Conservation (phyloP, 148 eudicot genomes). For the Bassia scoparia region DNA sequence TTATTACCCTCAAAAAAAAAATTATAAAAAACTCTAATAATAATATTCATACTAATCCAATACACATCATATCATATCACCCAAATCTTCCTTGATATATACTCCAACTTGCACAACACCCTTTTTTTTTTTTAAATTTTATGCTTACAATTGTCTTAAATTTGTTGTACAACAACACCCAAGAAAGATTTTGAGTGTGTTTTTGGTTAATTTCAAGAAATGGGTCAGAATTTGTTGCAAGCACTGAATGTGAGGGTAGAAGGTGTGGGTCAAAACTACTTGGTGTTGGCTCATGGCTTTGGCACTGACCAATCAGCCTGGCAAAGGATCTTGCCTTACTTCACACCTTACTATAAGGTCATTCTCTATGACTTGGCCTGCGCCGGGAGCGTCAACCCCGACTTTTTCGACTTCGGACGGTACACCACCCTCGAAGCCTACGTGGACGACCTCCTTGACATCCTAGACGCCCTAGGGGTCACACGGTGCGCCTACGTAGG, state of each 20-base stretch:
- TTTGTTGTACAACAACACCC: no score
- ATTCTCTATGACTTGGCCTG: slow-evolving; percentile 83
- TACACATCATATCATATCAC: neutral
- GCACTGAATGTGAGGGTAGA: slow-evolving; percentile 67
- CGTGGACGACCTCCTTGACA: slow-evolving; percentile 74
- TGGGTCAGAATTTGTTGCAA: slow-evolving; percentile 58
- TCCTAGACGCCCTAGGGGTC: slow-evolving; percentile 54
- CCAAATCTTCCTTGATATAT: slow-evolving; percentile 3
- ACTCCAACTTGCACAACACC: neutral
- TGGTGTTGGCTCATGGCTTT: slow-evolving; percentile 79
- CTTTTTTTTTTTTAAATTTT: no score
- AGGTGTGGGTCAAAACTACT: slow-evolving; percentile 53
- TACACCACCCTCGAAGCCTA: slow-evolving; percentile 76
- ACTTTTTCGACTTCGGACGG: slow-evolving; percentile 68
- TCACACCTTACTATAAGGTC: slow-evolving; percentile 50
- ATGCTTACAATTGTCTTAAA: neutral
- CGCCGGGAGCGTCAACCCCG: slow-evolving; percentile 91
- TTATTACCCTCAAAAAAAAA: slow-evolving; percentile 1
- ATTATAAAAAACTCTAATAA: neutral
- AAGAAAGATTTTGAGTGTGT: neutral
- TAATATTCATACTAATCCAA: slow-evolving; percentile 19
- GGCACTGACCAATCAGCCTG: slow-evolving; percentile 97
- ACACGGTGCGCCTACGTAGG: slow-evolving; percentile 54
- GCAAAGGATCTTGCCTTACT: slow-evolving; percentile 72
- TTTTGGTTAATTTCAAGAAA: no score